phyloP scores from a whole-genome alignment of 495 filamentous ascomycete genomes.

The Aspergillus indologenus region DNA sequence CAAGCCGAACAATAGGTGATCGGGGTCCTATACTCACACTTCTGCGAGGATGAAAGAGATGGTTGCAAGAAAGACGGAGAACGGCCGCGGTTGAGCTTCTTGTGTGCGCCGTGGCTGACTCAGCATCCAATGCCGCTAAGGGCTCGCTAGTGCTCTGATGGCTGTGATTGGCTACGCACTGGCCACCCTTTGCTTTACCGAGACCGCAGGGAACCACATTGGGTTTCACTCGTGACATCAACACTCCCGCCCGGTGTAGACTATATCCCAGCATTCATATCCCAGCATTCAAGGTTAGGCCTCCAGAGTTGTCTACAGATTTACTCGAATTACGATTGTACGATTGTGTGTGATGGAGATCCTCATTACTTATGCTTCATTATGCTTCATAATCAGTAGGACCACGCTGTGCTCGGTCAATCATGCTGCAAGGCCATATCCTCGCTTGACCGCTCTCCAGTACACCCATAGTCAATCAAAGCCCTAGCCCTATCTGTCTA shows the following conservation, averaged over 20 bases:
- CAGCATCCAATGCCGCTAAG: constrained; percentile 42
- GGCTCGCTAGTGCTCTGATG: constrained; percentile 28
- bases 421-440: not conserved
- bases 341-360: not conserved
- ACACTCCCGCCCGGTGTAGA: constrained; percentile 4
- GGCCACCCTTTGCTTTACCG: constrained; percentile 19
- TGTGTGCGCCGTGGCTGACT: constrained; percentile 48
- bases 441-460: not conserved
- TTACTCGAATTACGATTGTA: not conserved
- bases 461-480: not conserved
- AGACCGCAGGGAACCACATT: constrained; percentile 14
- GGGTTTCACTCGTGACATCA: constrained; percentile 3
- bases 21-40: constrained; percentile 39
- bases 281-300: too few species aligned
- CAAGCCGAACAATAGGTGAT: constrained; percentile 13
- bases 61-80: constrained; percentile 47
- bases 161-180: constrained; percentile 18
- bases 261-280: not conserved
- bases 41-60: constrained; percentile 54
- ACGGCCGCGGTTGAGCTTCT: constrained; percentile 34
- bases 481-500: constrained; percentile 15
- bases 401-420: not conserved
- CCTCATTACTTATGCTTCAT: not conserved
- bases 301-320: too few species aligned
- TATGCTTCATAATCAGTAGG: not conserved